Base-by-base conservation (phyloP, 139 green algal genomes). In the Chlorella sp. region DNA sequence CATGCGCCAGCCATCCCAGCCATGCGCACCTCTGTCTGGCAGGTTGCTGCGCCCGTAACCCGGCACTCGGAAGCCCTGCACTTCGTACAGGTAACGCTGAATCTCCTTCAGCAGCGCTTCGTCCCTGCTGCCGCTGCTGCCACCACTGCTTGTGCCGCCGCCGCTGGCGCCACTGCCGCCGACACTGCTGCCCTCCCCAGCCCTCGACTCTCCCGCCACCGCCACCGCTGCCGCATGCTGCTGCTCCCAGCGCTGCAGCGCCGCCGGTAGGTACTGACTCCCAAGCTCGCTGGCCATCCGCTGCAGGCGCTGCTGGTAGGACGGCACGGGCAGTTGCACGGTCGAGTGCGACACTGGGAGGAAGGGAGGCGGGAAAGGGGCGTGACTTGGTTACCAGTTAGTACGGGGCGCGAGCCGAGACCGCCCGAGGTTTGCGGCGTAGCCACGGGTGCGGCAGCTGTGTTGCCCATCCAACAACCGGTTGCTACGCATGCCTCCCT, bases 291-390 rank as follows among this genome's bases (percentile, higher is more conserved):
- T 69, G 16, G 69, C 62, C 74, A 90, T 51, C 9, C 73, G 73
- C 58, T 77, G 41, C 58, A 85, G 56, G 30, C 91, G 85, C 54
- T 43, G 56, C 38, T 81, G 80, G 73, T 84, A 95, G 0, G 89
- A 24, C 5, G 84, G 51, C 16, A 92, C 89, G 0, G 92, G 92
- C 30, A 95, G 88, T 76, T 87, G 54, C 0, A 95, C 91, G 0
- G 85, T 74, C 8, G 90, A 93, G 73, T 95, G 91, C 0, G 88
- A 91, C 2, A 93, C 89, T 88, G 84, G 51, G n/a, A 28, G 17
- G 32, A 32, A 32, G 26, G 76, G 9, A 16, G 48, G 36, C 17
- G 11, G 30, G 48, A 30, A n/a, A n/a, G n/a, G n/a, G n/a, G n/a
- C n/a, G n/a, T n/a, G n/a, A n/a, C n/a, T n/a, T n/a, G n/a, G n/a